A percentile compares a stretch with the other conserved stretches of the same genome.
Evolutionary conservation across 2,329 filamentous ascomycete genomes (phyloP).

Genomic region (Monosporascus ibericus): DNA sequence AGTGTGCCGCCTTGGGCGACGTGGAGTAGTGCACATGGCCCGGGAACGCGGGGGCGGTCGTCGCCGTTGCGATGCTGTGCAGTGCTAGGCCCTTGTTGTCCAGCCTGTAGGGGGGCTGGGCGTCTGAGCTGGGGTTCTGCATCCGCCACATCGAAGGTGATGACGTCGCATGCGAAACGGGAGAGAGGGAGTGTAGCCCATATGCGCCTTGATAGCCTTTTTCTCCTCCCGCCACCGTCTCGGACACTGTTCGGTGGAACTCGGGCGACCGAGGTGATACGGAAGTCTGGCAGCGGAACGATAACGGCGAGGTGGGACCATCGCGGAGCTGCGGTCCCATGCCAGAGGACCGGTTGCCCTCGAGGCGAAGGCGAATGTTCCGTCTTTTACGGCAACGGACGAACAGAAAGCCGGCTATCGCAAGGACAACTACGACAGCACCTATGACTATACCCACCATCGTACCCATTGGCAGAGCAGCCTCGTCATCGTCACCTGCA

Average conservation of each 20-base stretch:
- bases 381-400: conserved; percentile 40
- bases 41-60: conserved; percentile 18
- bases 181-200: conserved; percentile 14
- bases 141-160: conserved; percentile 3
- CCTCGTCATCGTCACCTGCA: conserved; percentile 4
- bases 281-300: conserved; percentile 45
- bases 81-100: conserved; percentile 10
- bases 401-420: conserved; percentile 33
- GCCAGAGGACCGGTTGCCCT: conserved; percentile 11
- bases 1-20: conserved; percentile 22
- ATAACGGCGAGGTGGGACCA: conserved; percentile 39
- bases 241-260: conserved; percentile 24
- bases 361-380: conserved; percentile 28
- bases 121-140: neutral
- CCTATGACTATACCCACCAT: conserved; percentile 40
- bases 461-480: conserved; percentile 29
- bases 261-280: conserved; percentile 33
- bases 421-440: conserved; percentile 30
- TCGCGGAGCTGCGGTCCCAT: conserved; percentile 21
- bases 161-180: conserved; percentile 7
- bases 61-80: conserved; percentile 20
- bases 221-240: conserved; percentile 22
- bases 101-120: conserved; percentile 7
- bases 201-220: conserved; percentile 14
- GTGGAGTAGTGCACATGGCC: conserved; percentile 24